A percentile compares a stretch with the other conserved stretches of the same genome.
Evolutionary conservation across 2,329 filamentous ascomycete species (phyloP).

Genomic region (Podosphaera aphanis): DNA sequence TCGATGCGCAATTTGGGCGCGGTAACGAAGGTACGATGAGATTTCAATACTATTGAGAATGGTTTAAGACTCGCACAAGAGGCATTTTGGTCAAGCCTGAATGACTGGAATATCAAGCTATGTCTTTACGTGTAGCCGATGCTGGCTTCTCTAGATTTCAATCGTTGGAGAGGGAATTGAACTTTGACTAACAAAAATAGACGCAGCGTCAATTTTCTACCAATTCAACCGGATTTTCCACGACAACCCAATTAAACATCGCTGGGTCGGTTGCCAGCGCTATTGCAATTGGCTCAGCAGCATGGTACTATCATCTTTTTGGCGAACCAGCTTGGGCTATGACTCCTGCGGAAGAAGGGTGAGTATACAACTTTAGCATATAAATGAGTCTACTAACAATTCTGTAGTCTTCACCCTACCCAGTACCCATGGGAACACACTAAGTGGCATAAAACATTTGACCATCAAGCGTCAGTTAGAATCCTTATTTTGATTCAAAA

Average conservation of each 20-base stretch:
- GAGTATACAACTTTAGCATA: slow-evolving; percentile 21
- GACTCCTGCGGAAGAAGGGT: slow-evolving; percentile 96
- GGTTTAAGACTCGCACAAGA: neutral
- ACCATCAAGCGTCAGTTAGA: slow-evolving; percentile 71
- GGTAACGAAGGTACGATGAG: slow-evolving; percentile 6
- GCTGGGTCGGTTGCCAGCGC: slow-evolving; percentile 70
- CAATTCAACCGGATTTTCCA: slow-evolving; percentile 37
- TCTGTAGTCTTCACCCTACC: slow-evolving; percentile 60
- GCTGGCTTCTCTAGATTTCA: neutral
- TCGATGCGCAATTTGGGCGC: slow-evolving; percentile 66
- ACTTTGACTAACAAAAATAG: slow-evolving; percentile 18
- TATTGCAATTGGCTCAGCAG: slow-evolving; percentile 67
- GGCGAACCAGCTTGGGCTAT: slow-evolving; percentile 68
- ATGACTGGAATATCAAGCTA: neutral
- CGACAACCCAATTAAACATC: slow-evolving; percentile 62
- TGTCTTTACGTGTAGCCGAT: too few relatives aligned
- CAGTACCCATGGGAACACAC: slow-evolving; percentile 89
- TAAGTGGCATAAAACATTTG: slow-evolving; percentile 84
- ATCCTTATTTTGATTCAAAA: neutral
- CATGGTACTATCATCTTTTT: slow-evolving; percentile 96
- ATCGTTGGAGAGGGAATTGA: neutral
- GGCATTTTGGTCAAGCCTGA: neutral
- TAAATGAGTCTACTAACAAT: neutral
- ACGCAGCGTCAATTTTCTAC: slow-evolving; percentile 26
- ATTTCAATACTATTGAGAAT: neutral